Percentiles rank a stretch among this genome's conserved stretches.
These are phyloP conservation scores for Xylaria sp. DNA, from an alignment of 2,329 filamentous ascomycete genomes.

Conservation along the genomic window DNA sequence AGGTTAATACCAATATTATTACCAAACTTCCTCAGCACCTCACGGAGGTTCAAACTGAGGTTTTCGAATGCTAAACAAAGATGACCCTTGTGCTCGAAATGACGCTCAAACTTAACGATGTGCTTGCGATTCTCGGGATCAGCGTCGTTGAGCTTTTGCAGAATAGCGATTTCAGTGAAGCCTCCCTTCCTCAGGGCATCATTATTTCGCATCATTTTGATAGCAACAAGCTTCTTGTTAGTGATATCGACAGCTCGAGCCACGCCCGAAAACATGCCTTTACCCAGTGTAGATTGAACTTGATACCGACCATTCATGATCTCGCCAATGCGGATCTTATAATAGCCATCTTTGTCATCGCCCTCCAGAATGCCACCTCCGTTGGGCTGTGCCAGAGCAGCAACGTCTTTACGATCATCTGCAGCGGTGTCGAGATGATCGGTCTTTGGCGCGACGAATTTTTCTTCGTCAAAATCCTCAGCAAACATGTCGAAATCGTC, in stretches of 20 bases:
- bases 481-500: constrained; percentile 92
- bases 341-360: constrained; percentile 94
- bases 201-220: constrained; percentile 98
- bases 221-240: constrained; percentile 81
- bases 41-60: constrained; percentile 89
- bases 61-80: constrained; percentile 98
- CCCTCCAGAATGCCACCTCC: constrained; percentile 86
- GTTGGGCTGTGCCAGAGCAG: constrained; percentile 60
- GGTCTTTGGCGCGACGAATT: constrained; percentile 66
- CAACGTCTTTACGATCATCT: constrained; percentile 59
- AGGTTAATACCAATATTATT: constrained; percentile 94
- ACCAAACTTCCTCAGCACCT: constrained; percentile 95
- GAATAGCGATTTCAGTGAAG: constrained; percentile 91
- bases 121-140: constrained; percentile 93
- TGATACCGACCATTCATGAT: constrained; percentile 89
- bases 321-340: constrained; percentile 93
- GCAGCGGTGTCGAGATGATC: constrained; percentile 52
- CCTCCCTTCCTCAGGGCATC: constrained; percentile 92
- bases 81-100: constrained; percentile 94
- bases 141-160: constrained; percentile 85
- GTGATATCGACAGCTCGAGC: constrained; percentile 84
- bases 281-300: constrained; percentile 85
- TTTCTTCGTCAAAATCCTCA: constrained; percentile 76
- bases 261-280: constrained; percentile 97
- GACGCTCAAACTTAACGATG: constrained; percentile 84